Percentiles rank a stretch among this genome's conserved stretches.
These are phyloP conservation scores for Apophysomyces ossiformis DNA, from an alignment of 371 early-diverging fungal genomes.

Conservation along the genomic window DNA sequence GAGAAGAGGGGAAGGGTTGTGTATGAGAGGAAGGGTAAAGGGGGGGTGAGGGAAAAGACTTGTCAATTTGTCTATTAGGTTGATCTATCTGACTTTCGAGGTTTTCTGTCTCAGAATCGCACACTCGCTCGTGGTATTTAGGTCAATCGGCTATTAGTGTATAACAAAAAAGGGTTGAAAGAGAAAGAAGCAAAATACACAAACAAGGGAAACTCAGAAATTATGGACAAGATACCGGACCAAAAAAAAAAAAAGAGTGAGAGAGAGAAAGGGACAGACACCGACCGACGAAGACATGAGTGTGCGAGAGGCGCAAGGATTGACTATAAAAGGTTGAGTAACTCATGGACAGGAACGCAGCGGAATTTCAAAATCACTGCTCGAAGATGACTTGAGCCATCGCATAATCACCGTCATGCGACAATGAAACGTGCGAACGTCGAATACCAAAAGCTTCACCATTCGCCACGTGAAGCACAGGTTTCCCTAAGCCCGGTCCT, in stretches of 20 bases:
- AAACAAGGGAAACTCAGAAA: neutral
- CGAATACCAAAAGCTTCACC: constrained; percentile 37
- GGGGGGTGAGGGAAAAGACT: neutral
- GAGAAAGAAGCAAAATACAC: no score
- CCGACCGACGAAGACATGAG: constrained; percentile 3
- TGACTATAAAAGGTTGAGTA: constrained; percentile 5
- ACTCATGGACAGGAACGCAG: constrained; percentile 12
- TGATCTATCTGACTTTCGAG: constrained; percentile 7
- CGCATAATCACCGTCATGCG: constrained; percentile 72
- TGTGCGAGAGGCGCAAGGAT: constrained; percentile 6
- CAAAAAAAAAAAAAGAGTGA: neutral
- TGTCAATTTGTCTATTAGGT: constrained; percentile 8
- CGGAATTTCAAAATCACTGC: constrained; percentile 9
- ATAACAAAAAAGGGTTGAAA: no score
- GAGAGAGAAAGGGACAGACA: constrained; percentile 1
- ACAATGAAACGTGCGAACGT: constrained; percentile 58
- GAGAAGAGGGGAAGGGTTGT: neutral
- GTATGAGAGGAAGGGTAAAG: neutral
- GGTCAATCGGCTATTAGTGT: no score
- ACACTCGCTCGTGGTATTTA: neutral
- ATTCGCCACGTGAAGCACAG: constrained; percentile 44
- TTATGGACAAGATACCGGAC: neutral
- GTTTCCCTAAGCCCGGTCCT: constrained; percentile 46
- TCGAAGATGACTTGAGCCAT: constrained; percentile 69
- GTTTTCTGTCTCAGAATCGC: constrained; percentile 5